Base-by-base conservation (phyloP, 225 moss, liverwort and hornwort genomes). In the Antitrichia curtipendula region DNA sequence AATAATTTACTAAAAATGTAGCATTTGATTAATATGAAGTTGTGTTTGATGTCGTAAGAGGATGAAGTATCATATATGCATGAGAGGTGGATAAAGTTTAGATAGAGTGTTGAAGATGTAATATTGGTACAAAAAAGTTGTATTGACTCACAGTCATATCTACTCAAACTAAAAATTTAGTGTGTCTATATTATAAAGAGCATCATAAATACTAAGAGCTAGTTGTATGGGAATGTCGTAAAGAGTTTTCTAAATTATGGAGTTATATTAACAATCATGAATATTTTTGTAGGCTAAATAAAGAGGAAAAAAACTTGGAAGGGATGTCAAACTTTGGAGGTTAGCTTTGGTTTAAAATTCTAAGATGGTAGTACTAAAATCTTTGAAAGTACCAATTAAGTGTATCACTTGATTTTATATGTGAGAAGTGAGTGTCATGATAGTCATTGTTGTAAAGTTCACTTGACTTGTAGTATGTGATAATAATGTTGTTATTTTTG, bases 141-240 rank as follows among this genome's bases (percentile, higher is more conserved):
- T 57, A 13, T 29, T 40, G 13, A 29, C 2, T 58, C 6, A 12
- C 41, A 3, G 6, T 19, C 8, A 40, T 28, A 29, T 29, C 78
- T 78, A 58, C 1, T 58, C 8, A 29, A 40, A 58, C 1, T 1
- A 0, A 4, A 0, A 28, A 8, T 29, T 57, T 0, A 19, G 1
- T 41, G 5, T 58, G 2, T 22, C 5, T 19, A 13, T 79, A 79
- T 13, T 40, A 13, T 13, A 31, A 25, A 13, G 3, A 28, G 6
- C 8, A 79, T 41, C 8, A 79, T 59, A 31, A 28, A 78, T 19
- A 78, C 29, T 28, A 58, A 58, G 2, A 77, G 1, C 0, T 54
- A 1, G 10, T 36, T 49, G 19, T 18, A 10, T 24, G 0, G 1
- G 1, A n/a, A 24, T 54, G 16, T 54, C n/a, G 3, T n/a, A n/a